Base-by-base conservation (phyloP, 345 rosid species). In the Iberis pinnata region DNA sequence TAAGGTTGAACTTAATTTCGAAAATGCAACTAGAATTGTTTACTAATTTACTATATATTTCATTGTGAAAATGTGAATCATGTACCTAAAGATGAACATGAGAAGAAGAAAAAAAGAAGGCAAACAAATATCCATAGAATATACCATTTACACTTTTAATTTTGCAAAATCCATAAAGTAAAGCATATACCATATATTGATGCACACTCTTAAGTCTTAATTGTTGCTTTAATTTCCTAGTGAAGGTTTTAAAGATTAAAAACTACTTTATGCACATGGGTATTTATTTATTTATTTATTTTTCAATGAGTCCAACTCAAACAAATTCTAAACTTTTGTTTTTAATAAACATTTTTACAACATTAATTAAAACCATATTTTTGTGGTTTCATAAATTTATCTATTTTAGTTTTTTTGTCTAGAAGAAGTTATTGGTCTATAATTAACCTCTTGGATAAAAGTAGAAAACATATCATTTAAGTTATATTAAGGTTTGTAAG, bases 121-220 rank as follows among this genome's bases (percentile, higher is more conserved):
- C n/a, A n/a, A n/a, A n/a, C n/a, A 48, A 55, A 64, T 56, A 41
- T 64, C 51, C 58, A 44, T 41, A 42, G 63, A 42, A 65, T 65
- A 65, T 65, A 57, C 70, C 64, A 43, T 4, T 15, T n/a, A 18
- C 22, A 19, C 25, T 18, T 49, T 35, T 1, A 24, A n/a, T 12
- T 33, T 32, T 25, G 4, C 2, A 29, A 33, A 31, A 65, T 48
- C 9, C 18, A 56, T n/a, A 35, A 24, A 17, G 0, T 11, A 35
- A 42, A 45, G 58, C 58, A 49, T 43, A 57, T 33, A 57, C 56
- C 39, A 39, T 52, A 42, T 8, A 41, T 13, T 50, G 40, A 52
- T 32, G 43, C 35, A 32, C 40, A 50, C 14, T 50, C n/a, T n/a
- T n/a, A n/a, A n/a, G 9, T 35, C 58, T 26, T 33, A 42, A 33